Base-by-base conservation (phyloP, 108 stramenopile genomes). In the Cyclostephanos tholiformis region DNA sequence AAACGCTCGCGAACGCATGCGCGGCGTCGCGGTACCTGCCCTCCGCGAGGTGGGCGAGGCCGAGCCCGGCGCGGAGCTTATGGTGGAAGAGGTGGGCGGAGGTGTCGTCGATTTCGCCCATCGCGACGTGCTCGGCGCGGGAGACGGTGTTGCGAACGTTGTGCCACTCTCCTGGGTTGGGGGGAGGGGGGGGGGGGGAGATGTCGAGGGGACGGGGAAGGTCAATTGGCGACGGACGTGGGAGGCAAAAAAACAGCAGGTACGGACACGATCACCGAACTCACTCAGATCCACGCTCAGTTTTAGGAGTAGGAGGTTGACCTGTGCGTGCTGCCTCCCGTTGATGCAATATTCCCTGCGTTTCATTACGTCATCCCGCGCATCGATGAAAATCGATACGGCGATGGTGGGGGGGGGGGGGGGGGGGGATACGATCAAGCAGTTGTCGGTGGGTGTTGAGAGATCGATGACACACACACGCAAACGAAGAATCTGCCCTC, bases 271-370 rank as follows among this genome's bases (percentile, higher is more conserved):
- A 2, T 26, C 57, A 7, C n/a, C n/a, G n/a, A n/a, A 70, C 67
- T 83, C 74, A 64, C 80, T 72, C 71, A 82, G 51, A 73, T 85
- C 72, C 12, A 89, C 46, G 35, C 84, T 74, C 65, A 88, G 53
- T 67, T 89, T 83, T 0, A 90, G 39, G 16, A 92, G 59, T 16
- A 87, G 39, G 30, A 92, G 63, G 62, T 74, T 83, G 30, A 90
- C 73, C 20, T 82, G 73, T 3, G 75, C 84, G 32, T 89, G 86
- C 49, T 92, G 89, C 36, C 59, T 11, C 44, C 87, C 78, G 52
- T 50, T 84, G 23, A 82, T 77, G 61, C 86, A 91, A 77, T 88
- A 90, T 55, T 91, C 93, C 57, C 84, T 83, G 29, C 69, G 50
- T 41, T 44, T 19, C 14, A 41, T 32, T 2, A 4, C 4, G 32